Evolutionary conservation across 2,329 filamentous ascomycete genomes (phyloP).

Genomic region (Colletotrichum tropicicola): DNA sequence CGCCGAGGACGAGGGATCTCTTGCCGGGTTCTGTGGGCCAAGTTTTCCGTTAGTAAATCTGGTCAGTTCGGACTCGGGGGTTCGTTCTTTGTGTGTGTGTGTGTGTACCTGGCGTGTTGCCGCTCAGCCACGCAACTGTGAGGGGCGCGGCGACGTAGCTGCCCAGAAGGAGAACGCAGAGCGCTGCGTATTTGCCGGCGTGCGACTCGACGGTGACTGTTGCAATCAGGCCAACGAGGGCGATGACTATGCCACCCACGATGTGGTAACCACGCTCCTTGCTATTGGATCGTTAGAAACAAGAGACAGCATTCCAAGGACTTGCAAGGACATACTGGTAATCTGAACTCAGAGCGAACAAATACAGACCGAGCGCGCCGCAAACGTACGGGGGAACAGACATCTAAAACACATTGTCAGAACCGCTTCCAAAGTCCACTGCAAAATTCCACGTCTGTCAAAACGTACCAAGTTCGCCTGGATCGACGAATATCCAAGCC

Average conservation of each 20-base stretch:
- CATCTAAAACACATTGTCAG: conserved; percentile 31
- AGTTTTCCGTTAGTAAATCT: background rate
- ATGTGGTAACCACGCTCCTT: conserved; percentile 42
- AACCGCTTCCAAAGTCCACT: background rate
- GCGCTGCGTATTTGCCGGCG: conserved; percentile 35
- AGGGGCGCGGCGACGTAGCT: conserved; percentile 42
- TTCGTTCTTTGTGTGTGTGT: background rate
- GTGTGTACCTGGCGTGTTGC: conserved; percentile 36
- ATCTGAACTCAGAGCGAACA: conserved; percentile 41
- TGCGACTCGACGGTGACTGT: conserved; percentile 34
- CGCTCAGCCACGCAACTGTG: conserved; percentile 43
- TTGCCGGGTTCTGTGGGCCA: conserved; percentile 37
- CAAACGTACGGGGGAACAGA: conserved; percentile 43
- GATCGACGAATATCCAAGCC: conserved; percentile 37
- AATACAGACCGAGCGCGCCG: conserved; percentile 39
- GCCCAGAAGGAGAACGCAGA: conserved; percentile 42
- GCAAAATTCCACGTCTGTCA: background rate
- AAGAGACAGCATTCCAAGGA: background rate
- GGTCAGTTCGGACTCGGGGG: too few relatives aligned
- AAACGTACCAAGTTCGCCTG: conserved; percentile 38
- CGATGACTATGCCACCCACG: conserved; percentile 36
- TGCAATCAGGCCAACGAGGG: conserved; percentile 37
- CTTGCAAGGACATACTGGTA: conserved; percentile 19
- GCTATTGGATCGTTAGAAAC: background rate
- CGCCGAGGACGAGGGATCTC: conserved; percentile 41